Base-by-base conservation (phyloP, 2,329 filamentous ascomycete genomes). In the Neobulgaria alba region DNA sequence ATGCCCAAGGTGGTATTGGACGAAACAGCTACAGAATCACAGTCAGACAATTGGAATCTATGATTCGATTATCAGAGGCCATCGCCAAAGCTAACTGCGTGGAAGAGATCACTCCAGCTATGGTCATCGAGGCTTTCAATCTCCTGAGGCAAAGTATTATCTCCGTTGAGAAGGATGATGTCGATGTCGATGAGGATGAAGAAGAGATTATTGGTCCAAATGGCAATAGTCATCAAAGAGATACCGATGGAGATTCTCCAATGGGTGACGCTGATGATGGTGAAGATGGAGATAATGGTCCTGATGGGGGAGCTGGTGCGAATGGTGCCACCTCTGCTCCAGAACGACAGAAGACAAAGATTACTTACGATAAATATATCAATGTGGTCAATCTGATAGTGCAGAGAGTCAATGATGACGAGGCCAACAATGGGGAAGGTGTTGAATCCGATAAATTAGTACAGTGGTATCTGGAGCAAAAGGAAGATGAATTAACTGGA, bases 11-110 rank as follows among this genome's bases (percentile, higher is more conserved):
- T 37, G 92, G 92, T 21, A 79, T 95, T 36, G 92, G 92, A 45
- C 78, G 87, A 57, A 96, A 95, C 66, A 93, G 85, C 50, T 98
- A 98, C 69, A 82, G 92, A 45, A 98, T 98, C 61, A 98, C 92
- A 0, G 92, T 98, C 36, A 79, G 92, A 59, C 92, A 98, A 63
- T 73, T 98, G 2, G 92, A 98, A 65, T 90, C 83, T 59, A 80
- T 98, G 73, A 96, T 98, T 52, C 87, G 92, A 49, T 69, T 98
- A 41, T 90, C 84, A 40, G 92, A 98, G 63, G 92, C 92, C n/a
- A 95, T 98, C 52, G 92, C 92, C 43, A 96, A 96, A 65, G 87
- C 88, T 43, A 96, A 95, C 60, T 98, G 92, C 59, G 87, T 95
- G 10, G 85, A 90, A 55, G 88, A 95, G 49, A 84, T 98, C 46